A percentile compares a stretch with the other conserved stretches of the same genome.
These are phyloP conservation scores for Acarospora socialis DNA, from an alignment of 2,329 filamentous ascomycete genomes.

Conservation along the genomic window DNA sequence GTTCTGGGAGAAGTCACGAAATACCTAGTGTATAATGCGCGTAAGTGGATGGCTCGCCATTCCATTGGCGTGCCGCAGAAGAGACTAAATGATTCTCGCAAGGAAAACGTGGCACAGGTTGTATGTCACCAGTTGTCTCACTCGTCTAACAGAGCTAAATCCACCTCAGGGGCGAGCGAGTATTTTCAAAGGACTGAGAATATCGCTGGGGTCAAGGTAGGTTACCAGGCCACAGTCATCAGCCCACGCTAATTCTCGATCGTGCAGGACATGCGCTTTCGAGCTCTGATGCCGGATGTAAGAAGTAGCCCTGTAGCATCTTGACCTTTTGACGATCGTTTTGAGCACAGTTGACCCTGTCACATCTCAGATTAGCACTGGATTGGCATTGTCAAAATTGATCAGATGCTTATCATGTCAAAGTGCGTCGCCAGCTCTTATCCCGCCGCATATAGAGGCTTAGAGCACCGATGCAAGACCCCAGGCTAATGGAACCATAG, in stretches of 20 bases:
- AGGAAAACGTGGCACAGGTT: constrained; percentile 21
- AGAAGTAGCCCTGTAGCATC: constrained; percentile 9
- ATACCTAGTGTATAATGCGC: constrained; percentile 51
- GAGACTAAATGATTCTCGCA: constrained; percentile 20
- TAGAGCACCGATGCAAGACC: constrained; percentile 1
- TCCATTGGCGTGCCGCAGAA: constrained; percentile 1
- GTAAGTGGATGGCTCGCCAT: constrained; percentile 21
- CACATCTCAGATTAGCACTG: constrained; percentile 62
- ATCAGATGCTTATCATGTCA: constrained; percentile 97
- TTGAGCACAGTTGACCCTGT: neutral
- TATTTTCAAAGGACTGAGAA: constrained; percentile 98
- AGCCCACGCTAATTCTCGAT: constrained; percentile 11
- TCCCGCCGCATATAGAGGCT: constrained; percentile 8
- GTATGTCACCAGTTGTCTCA: constrained; percentile 15
- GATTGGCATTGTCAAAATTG: constrained; percentile 97
- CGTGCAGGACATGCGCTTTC: constrained; percentile 69
- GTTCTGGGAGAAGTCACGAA: constrained; percentile 93
- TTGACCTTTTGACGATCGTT: neutral
- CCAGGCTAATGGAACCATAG: constrained; percentile 6
- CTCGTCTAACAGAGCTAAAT: constrained; percentile 58
- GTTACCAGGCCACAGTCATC: constrained; percentile 4
- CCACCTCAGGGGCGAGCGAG: constrained; percentile 72
- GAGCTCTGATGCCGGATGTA: constrained; percentile 84
- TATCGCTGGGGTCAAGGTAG: constrained; percentile 78
- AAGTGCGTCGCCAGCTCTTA: constrained; percentile 44